Conservation (phyloP, 169 alveolate genomes). For the Babesia gibsoni region DNA sequence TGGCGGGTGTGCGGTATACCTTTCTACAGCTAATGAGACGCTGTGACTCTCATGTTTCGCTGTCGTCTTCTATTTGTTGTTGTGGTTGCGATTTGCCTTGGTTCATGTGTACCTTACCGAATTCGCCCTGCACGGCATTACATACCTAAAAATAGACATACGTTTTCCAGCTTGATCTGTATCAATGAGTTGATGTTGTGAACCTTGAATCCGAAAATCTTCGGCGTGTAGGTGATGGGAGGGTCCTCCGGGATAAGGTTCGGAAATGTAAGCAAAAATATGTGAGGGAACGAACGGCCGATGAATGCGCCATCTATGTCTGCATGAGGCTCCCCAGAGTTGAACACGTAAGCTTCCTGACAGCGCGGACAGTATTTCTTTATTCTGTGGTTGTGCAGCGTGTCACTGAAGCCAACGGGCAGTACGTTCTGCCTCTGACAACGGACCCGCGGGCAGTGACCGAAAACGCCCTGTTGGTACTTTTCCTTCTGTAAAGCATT, state of each 20-base stretch:
- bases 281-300: constrained; percentile 93
- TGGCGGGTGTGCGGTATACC: too few relatives aligned
- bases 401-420: constrained; percentile 94
- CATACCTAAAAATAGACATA: not conserved
- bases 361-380: constrained; percentile 95
- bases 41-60: constrained; percentile 10
- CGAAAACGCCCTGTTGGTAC: constrained; percentile 93
- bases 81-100: constrained; percentile 11
- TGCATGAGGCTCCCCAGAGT: constrained; percentile 74
- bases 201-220: constrained; percentile 82
- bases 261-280: constrained; percentile 86
- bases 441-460: constrained; percentile 95
- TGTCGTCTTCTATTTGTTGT: constrained; percentile 1
- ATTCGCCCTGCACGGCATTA: constrained; percentile 14
- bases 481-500: constrained; percentile 88
- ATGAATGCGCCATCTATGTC: constrained; percentile 95
- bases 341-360: constrained; percentile 87
- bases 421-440: constrained; percentile 92
- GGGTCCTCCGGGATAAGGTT: constrained; percentile 78
- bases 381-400: constrained; percentile 88
- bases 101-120: not conserved
- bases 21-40: too few relatives aligned
- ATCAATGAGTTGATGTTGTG: constrained; percentile 63
- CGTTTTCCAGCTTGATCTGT: constrained; percentile 61
- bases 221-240: constrained; percentile 78